phyloP scores from a whole-genome alignment of 2,329 filamentous ascomycete genomes.

The Cercospora sp. region DNA sequence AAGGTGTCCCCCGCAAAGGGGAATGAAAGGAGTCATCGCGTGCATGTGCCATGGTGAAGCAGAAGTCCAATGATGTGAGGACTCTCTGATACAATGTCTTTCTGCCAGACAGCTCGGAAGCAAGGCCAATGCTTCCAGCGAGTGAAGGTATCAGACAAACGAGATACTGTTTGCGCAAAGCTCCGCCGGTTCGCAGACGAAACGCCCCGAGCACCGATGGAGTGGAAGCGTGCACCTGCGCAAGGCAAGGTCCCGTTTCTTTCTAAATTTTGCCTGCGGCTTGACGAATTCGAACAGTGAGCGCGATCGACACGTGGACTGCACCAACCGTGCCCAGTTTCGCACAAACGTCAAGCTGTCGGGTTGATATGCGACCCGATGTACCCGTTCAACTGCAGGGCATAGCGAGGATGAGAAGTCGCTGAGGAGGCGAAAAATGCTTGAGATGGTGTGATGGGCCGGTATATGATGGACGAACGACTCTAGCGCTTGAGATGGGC shows the following conservation, averaged over 20 bases:
- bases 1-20: constrained; percentile 23
- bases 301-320: background rate
- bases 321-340: background rate
- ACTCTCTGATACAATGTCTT: background rate
- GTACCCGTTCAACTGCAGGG: constrained; percentile 11
- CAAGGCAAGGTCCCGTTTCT: constrained; percentile 11
- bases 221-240: background rate
- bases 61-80: constrained; percentile 11
- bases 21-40: constrained; percentile 26
- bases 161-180: background rate
- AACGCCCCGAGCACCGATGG: background rate
- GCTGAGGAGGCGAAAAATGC: constrained; percentile 4
- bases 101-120: background rate
- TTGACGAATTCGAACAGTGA: background rate
- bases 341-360: background rate
- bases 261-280: background rate
- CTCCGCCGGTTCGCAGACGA: constrained; percentile 17
- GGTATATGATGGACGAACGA: constrained; percentile 10
- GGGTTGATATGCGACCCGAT: constrained; percentile 2
- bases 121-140: constrained; percentile 3
- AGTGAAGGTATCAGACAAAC: constrained; percentile 4
- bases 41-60: constrained; percentile 22
- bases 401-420: constrained; percentile 1
- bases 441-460: constrained; percentile 9
- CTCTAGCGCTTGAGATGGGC: background rate